These are phyloP conservation scores for Cyclocybe cylindracea DNA, from an alignment of 768 basidiomycete species.

Conservation along the genomic window DNA sequence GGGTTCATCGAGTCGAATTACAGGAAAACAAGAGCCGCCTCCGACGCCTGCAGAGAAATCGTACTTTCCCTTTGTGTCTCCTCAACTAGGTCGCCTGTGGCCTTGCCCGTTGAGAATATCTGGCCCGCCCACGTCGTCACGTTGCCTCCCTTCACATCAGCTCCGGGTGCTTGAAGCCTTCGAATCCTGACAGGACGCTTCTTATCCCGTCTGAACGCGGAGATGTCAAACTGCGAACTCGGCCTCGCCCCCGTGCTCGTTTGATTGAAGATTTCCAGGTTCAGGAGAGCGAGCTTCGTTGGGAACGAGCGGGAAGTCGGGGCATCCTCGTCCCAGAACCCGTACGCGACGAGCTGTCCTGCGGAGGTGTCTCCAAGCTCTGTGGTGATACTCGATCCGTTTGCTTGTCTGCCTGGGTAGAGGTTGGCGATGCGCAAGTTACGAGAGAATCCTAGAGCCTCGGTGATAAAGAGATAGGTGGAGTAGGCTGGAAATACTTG, in stretches of 20 bases:
- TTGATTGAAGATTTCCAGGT: slow-evolving; percentile 52
- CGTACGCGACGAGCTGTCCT: slow-evolving; percentile 53
- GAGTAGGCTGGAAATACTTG: slow-evolving; percentile 56
- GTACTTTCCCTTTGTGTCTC: slow-evolving; percentile 32
- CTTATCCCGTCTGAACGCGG: slow-evolving; percentile 32
- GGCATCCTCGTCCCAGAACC: slow-evolving; percentile 43
- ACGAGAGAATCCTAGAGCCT: slow-evolving; percentile 45
- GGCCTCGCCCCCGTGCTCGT: slow-evolving; percentile 44
- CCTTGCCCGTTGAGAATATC: slow-evolving; percentile 42
- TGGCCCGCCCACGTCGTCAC: slow-evolving; percentile 54
- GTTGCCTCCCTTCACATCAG: slow-evolving; percentile 44
- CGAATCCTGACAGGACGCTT: slow-evolving; percentile 34
- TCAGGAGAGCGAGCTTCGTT: slow-evolving; percentile 47
- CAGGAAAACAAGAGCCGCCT: slow-evolving; percentile 28
- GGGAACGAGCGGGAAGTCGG: slow-evolving; percentile 33
- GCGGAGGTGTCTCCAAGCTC: slow-evolving; percentile 45
- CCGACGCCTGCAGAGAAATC: slow-evolving; percentile 27
- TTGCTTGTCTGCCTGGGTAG: slow-evolving; percentile 50
- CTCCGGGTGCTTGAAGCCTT: slow-evolving; percentile 47
- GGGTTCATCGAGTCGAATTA: slow-evolving; percentile 4
- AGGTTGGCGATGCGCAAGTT: slow-evolving; percentile 47
- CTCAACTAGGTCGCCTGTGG: slow-evolving; percentile 37
- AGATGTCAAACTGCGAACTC: slow-evolving; percentile 45
- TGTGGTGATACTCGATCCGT: slow-evolving; percentile 55
- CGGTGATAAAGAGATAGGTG: slow-evolving; percentile 51